These are phyloP conservation scores for Dioszegia crocea DNA, from an alignment of 768 basidiomycete genomes.

Conservation along the genomic window DNA sequence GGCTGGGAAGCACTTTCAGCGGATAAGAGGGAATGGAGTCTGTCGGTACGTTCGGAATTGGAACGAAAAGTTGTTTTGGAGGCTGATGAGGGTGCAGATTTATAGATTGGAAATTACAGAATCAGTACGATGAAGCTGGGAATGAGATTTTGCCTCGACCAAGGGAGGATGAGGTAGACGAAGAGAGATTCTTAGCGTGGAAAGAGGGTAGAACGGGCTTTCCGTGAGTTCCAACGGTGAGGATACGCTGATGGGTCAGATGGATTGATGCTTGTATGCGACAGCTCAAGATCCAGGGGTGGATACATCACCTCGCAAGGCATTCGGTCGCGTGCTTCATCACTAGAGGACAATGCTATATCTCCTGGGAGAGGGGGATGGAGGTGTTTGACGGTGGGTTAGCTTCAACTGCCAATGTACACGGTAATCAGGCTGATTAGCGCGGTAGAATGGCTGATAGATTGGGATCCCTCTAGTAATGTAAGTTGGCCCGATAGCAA, in stretches of 20 bases:
- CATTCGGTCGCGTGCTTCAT: constrained; percentile 51
- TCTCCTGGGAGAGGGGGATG: constrained; percentile 52
- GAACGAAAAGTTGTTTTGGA: too few relatives aligned
- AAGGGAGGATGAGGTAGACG: constrained; percentile 31
- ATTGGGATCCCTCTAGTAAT: constrained; percentile 50
- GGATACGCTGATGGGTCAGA: constrained; percentile 8
- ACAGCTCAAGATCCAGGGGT: constrained; percentile 48
- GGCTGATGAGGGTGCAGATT: constrained; percentile 22
- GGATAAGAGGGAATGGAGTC: constrained; percentile 48
- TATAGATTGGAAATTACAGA: constrained; percentile 49
- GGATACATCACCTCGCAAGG: constrained; percentile 52
- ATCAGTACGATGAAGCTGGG: constrained; percentile 47
- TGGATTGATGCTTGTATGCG: constrained; percentile 51
- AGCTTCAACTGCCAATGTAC: too few relatives aligned
- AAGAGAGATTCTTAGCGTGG: constrained; percentile 45
- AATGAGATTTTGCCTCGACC: constrained; percentile 43
- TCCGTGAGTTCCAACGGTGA: constrained; percentile 37
- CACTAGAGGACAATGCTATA: constrained; percentile 51
- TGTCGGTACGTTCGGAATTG: constrained; percentile 32
- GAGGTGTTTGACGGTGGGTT: constrained; percentile 52
- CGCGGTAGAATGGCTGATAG: constrained; percentile 34
- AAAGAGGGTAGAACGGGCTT: constrained; percentile 49
- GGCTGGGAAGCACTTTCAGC: constrained; percentile 45
- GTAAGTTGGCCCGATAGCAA: constrained; percentile 15
- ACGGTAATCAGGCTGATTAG: not conserved